phyloP scores from a whole-genome alignment of 2,329 filamentous ascomycete species.

The Bipolaris victoriae region DNA sequence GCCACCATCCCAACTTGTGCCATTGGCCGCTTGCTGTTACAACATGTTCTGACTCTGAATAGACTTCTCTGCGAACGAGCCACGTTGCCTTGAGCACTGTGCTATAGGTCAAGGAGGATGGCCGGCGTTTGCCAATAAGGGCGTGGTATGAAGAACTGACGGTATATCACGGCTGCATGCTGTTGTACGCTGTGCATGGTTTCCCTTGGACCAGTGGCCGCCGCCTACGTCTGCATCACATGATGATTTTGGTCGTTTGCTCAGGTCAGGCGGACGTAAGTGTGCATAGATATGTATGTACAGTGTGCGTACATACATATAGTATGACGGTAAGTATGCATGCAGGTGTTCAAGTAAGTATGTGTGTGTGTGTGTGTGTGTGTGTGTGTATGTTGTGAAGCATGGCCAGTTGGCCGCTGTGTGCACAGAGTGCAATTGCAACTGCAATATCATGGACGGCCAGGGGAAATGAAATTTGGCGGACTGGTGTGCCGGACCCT shows the following conservation, averaged over 20 bases:
- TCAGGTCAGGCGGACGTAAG: not conserved
- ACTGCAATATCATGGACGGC: not conserved
- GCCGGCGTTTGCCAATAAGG: not conserved
- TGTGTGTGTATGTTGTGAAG: conserved; percentile 15
- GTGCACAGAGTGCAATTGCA: conserved; percentile 2
- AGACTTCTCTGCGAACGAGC: not conserved
- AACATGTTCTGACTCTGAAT: conserved; percentile 14
- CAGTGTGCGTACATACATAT: no score
- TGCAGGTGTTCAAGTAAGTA: no score
- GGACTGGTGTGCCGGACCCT: not conserved
- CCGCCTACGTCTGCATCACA: conserved; percentile 25
- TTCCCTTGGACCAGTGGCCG: conserved; percentile 13
- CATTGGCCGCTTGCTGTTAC: not conserved
- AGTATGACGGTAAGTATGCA: no score
- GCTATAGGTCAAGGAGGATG: not conserved
- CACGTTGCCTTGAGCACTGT: not conserved
- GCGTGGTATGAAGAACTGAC: not conserved
- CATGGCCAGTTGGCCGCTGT: conserved; percentile 21
- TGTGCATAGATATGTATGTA: no score
- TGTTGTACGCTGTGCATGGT: conserved; percentile 12
- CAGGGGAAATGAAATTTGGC: conserved; percentile 7
- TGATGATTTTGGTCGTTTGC: conserved; percentile 8
- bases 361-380: not conserved
- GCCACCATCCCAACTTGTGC: not conserved
- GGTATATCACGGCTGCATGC: conserved; percentile 2